Evolutionary conservation across 176 grass and related monocot genomes (phyloP), one percentile per base, ranked within the genome.

Genomic region (Musa schizocarpa): DNA sequence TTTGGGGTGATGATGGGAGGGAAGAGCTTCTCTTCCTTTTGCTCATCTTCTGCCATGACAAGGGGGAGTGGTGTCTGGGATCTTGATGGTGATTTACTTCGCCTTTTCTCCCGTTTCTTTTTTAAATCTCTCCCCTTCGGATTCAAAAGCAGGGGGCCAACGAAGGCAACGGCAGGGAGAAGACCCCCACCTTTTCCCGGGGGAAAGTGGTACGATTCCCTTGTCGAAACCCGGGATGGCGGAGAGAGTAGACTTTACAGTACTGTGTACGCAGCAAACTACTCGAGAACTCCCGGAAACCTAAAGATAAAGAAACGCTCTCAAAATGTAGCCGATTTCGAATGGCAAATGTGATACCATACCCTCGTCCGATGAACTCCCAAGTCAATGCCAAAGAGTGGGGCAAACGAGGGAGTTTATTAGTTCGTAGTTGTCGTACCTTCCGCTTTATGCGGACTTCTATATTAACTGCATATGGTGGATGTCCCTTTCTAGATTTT

Each of bases 1-100:
- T 86, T 81, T 69, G 51, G 65, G 23, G 75, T 10, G 52, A 59
- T 50, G 63, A 76, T 56, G 72, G 77, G 59, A 58, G 79, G 76
- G 68, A 2, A 84, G 68, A 48, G 81, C 19, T 69, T 53, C 55
- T 72, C 57, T 63, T 78, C 79, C 59, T 53, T 69, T 74, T 53
- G 67, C n/a, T 76, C 79, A 56, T 73, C 71, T 27, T 58, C 66
- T 81, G 80, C 83, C 83, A 86, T 86, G 29, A 81, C 66, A 67
- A 66, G 79, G 62, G 26, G 54, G 19, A 34, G 71, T 12, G 43
- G 26, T n/a, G 29, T 69, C 23, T 50, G 53, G 75, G 75, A 57
- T 69, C 53, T 51, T 14, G 77, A 51, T 53, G 66, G 66, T 1
- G 16, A 50, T 70, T 65, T 24, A 43, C 3, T 29, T 57, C 21